Evolutionary conservation across 768 basidiomycete species (phyloP), one percentile per base, ranked within the genome.

Genomic region (Obba rivulosa): DNA sequence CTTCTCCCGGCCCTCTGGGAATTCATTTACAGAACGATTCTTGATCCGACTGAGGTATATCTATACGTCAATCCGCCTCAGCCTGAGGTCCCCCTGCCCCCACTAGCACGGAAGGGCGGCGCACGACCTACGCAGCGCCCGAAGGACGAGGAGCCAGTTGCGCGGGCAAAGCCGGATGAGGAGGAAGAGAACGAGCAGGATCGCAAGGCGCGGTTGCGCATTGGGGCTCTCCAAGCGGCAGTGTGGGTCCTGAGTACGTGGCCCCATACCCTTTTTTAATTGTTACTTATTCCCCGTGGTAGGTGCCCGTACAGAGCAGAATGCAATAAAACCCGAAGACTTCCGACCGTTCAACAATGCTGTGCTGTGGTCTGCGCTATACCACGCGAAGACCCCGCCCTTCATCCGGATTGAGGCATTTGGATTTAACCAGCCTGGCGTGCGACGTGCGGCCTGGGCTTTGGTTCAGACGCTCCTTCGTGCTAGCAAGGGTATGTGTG

Each of bases 121-220:
- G 71, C 67, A 16, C 64, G 65, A 16, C 60, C 66, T 0, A 54
- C 66, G 21, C 51, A 69, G 0, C 49, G 60, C 2, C 72, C 66
- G 41, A 68, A 70, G 46, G 63, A 61, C 3, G 57, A 69, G 1
- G 74, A 74, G 31, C 20, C 48, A 1, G 54, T 56, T 7, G 39
- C 61, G 5, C 65, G 76, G 16, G 57, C 66, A n/a, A 79, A 75
- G 53, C 57, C 64, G 1, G 85, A 86, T 18, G 79, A 78, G 20
- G 71, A 76, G 2, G 85, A 87, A 45, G 90, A 92, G 65, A 76
- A 65, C 38, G 82, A 84, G 44, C 59, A 64, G n/a, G 90, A 92
- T 57, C 68, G 85, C 39, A 75, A 72, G 41, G 88, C 85, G 8
- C 73, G 90, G 43, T 54, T 92, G 42, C 73, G 90, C 17, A 75